phyloP scores from a whole-genome alignment of 2,329 filamentous ascomycete genomes.

The Fusarium abutilonis region DNA sequence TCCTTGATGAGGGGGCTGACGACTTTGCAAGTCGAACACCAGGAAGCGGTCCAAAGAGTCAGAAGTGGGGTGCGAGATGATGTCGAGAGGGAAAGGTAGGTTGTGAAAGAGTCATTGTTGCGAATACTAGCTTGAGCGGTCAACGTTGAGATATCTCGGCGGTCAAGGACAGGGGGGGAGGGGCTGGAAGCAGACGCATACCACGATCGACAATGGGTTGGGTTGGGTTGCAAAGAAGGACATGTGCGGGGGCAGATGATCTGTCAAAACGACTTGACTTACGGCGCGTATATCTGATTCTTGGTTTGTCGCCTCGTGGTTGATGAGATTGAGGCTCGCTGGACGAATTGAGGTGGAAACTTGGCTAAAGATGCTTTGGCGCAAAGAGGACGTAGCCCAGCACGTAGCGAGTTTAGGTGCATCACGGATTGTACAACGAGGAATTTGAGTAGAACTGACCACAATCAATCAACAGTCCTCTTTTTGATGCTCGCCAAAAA shows the following conservation, averaged over 20 bases:
- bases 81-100: constrained; percentile 64
- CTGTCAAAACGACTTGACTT: constrained; percentile 33
- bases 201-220: constrained; percentile 39
- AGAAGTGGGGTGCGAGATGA: constrained; percentile 65
- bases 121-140: constrained; percentile 58
- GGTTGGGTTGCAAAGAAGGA: constrained; percentile 10
- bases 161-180: constrained; percentile 11
- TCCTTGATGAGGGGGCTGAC: constrained; percentile 60
- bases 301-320: constrained; percentile 42
- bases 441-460: background rate
- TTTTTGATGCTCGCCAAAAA: background rate
- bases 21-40: constrained; percentile 63
- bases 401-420: constrained; percentile 6
- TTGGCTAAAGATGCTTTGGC: constrained; percentile 8
- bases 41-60: constrained; percentile 69
- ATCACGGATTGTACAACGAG: constrained; percentile 1
- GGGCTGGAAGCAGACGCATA: constrained; percentile 7
- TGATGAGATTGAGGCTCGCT: constrained; percentile 39
- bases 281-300: constrained; percentile 52
- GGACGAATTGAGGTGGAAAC: constrained; percentile 7
- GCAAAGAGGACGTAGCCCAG: constrained; percentile 19
- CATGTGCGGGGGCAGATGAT: constrained; percentile 29
- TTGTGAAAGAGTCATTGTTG: constrained; percentile 63
- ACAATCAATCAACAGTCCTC: background rate
- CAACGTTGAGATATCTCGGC: constrained; percentile 18